Evolutionary conservation across 371 early-diverging fungal genomes (phyloP).

Genomic region (Mucor velutinosus): DNA sequence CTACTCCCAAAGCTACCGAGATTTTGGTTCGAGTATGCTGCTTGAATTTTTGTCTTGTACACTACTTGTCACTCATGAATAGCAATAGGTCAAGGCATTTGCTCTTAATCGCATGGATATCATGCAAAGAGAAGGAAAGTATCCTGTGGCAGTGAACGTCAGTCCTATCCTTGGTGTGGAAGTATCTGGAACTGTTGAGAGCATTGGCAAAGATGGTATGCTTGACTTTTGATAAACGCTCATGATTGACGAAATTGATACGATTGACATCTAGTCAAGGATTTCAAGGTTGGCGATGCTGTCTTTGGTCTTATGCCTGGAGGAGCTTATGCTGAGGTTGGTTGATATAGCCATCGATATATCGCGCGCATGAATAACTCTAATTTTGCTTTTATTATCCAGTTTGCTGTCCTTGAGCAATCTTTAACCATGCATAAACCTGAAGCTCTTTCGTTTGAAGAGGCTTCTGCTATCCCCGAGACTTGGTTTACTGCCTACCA

Average conservation of each 20-base stretch:
- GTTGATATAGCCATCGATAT: neutral
- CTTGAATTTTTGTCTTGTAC: neutral
- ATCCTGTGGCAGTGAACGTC: constrained; percentile 69
- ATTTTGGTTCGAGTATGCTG: constrained; percentile 65
- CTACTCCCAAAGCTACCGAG: constrained; percentile 56
- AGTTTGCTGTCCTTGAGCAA: constrained; percentile 69
- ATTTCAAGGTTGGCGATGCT: constrained; percentile 61
- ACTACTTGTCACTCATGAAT: neutral
- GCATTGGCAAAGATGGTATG: constrained; percentile 49
- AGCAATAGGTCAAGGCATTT: constrained; percentile 52
- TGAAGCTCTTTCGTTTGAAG: constrained; percentile 54
- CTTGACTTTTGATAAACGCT: neutral
- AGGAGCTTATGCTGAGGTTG: constrained; percentile 74
- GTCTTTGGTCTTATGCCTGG: constrained; percentile 76
- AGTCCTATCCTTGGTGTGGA: constrained; percentile 78
- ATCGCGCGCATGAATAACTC: neutral
- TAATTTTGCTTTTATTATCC: neutral
- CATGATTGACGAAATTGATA: neutral
- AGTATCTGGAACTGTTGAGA: constrained; percentile 68
- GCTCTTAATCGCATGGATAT: constrained; percentile 82
- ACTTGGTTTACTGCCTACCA: constrained; percentile 83
- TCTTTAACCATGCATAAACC: constrained; percentile 65
- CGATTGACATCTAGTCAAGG: constrained; percentile 31
- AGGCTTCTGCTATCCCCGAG: constrained; percentile 79
- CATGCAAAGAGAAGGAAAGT: constrained; percentile 70